These are phyloP conservation scores for Fragaria nilgerrensis DNA, from an alignment of 306 rosid genomes.

Conservation along the genomic window DNA sequence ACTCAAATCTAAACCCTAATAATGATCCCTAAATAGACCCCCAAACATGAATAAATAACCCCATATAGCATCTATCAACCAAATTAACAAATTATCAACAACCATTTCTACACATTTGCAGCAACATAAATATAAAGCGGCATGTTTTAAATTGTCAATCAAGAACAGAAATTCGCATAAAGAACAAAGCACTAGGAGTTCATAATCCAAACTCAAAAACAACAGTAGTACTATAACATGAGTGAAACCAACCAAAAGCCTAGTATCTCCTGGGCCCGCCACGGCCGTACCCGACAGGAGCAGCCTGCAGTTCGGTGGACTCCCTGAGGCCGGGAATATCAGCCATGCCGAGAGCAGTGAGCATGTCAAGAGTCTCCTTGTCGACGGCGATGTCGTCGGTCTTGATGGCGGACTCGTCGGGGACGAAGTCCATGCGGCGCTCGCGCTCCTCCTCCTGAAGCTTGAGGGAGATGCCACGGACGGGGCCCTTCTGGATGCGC, in stretches of 20 bases:
- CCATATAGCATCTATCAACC: not conserved
- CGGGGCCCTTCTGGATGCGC: constrained; percentile 46
- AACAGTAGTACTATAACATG: not conserved
- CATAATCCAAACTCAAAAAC: not conserved
- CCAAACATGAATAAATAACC: too few relatives aligned
- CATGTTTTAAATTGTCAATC: not conserved
- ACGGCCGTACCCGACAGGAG: constrained; percentile 29
- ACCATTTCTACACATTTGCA: not conserved
- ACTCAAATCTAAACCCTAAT: too few relatives aligned
- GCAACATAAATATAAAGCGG: not conserved
- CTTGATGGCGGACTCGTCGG: constrained; percentile 34
- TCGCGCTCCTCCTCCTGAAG: constrained; percentile 44
- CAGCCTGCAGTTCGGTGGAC: constrained; percentile 29
- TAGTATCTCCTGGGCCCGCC: constrained; percentile 49
- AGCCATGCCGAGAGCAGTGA: constrained; percentile 34
- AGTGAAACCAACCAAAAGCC: not conserved
- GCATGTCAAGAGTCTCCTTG: constrained; percentile 42
- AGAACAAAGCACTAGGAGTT: too few relatives aligned
- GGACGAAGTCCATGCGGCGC: constrained; percentile 44
- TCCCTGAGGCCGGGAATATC: constrained; percentile 42
- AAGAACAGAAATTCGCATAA: not conserved
- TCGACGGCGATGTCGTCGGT: constrained; percentile 31
- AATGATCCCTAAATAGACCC: too few relatives aligned
- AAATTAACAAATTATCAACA: not conserved
- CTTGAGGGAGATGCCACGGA: constrained; percentile 37